Base-by-base conservation (phyloP, 1,284 basidiomycete species). In the Phylloboletellus chloephorus region DNA sequence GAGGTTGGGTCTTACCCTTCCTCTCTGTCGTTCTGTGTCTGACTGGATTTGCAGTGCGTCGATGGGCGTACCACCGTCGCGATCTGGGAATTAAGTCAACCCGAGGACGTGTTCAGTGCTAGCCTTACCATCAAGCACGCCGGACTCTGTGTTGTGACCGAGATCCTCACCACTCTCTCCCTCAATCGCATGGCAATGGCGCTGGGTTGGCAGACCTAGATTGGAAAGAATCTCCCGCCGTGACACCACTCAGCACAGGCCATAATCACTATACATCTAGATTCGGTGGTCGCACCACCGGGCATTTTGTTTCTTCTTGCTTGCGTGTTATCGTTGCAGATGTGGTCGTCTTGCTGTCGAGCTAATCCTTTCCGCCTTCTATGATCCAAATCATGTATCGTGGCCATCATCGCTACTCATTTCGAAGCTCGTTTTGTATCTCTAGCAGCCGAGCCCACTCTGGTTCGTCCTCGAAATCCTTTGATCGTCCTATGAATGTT, bases 401-500 rank as follows among this genome's bases (percentile, higher is more conserved):
- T 44, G 30, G 42, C 53, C 51, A 43, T 22, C 33, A 15, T 43
- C 57, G 49, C 16, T 38, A 54, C 21, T 48, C 52, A 25, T 48
- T 58, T 40, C 64, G 59, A 51, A 84, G 61, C 35, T 82, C 82
- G 22, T 79, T 75, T 54, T 71, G 66, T 53, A 85, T 57, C 41
- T 64, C 78, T 51, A 73, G 71, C 52, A 98, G 68, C 50, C 71
- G 69, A 30, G 71, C 66, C 82, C 88, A 97, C 65, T 91, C 91
- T 2, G 78, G 73, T 63, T 95, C 88, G 43, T 91, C 89, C 58
- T 86, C 88, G 56, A 93, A 97, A 41, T 84, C 85, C 60, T 69
- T 78, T 49, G 82, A 81, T 38, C 82, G 71, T 3, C 87, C 91
- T 66, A 93, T 77, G 62, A 97, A 98, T 30, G 82, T 86, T 58